Evolutionary conservation across 495 filamentous ascomycete genomes (phyloP).

Genomic region (Neurospora sp.): DNA sequence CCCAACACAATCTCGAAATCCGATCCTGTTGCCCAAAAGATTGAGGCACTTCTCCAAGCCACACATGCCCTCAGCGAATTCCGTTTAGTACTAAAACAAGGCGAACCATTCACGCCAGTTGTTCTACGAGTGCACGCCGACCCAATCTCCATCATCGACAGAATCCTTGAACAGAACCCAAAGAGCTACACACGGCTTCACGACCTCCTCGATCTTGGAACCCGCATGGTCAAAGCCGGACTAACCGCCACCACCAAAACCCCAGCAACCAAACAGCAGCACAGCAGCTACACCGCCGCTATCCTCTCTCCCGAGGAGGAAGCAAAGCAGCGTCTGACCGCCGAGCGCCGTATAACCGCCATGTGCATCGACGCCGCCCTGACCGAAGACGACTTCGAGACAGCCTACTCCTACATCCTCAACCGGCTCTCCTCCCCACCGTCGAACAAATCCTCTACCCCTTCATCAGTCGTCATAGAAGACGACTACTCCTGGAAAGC

Average conservation of each 20-base stretch:
- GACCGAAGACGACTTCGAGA: slow-evolving; percentile 84
- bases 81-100: slow-evolving; percentile 79
- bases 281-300: background rate
- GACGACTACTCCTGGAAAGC: slow-evolving; percentile 91
- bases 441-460: background rate
- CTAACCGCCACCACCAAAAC: slow-evolving; percentile 29
- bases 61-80: slow-evolving; percentile 85
- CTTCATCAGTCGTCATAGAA: slow-evolving; percentile 18
- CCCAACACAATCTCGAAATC: slow-evolving; percentile 51
- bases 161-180: slow-evolving; percentile 78
- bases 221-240: slow-evolving; percentile 64
- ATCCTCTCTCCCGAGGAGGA: slow-evolving; percentile 17
- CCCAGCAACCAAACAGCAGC: background rate
- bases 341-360: slow-evolving; percentile 63
- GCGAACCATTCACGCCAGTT: slow-evolving; percentile 85
- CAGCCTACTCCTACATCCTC: slow-evolving; percentile 90
- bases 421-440: slow-evolving; percentile 39
- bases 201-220: slow-evolving; percentile 68
- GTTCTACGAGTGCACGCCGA: slow-evolving; percentile 79
- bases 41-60: slow-evolving; percentile 64
- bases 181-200: slow-evolving; percentile 80
- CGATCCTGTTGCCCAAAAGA: slow-evolving; percentile 38
- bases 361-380: slow-evolving; percentile 87
- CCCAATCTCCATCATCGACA: slow-evolving; percentile 72
- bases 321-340: slow-evolving; percentile 17